Percentiles rank a stretch among this genome's conserved stretches.
phyloP scores from a whole-genome alignment of 1,284 basidiomycete species.

The Inonotus obliquus region DNA sequence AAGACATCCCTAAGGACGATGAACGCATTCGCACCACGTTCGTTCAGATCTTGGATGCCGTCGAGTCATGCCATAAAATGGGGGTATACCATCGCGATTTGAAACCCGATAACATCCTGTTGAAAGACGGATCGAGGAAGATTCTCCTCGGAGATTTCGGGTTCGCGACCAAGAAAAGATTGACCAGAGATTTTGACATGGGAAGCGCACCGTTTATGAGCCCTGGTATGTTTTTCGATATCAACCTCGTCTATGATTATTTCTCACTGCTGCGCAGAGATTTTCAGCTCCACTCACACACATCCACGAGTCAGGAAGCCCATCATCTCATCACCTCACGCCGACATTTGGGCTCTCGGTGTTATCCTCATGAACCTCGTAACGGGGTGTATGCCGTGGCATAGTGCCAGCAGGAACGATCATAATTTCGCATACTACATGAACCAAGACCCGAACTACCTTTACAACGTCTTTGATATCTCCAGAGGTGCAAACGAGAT shows the following conservation, averaged over 20 bases:
- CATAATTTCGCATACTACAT: conserved; percentile 77
- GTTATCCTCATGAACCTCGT: conserved; percentile 95
- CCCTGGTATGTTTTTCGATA: conserved; percentile 56
- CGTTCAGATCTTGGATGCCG: conserved; percentile 89
- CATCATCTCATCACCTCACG: conserved; percentile 65
- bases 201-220: conserved; percentile 97
- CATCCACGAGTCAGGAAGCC: conserved; percentile 56
- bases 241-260: conserved; percentile 13
- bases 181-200: conserved; percentile 90
- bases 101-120: conserved; percentile 97
- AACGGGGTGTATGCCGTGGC: conserved; percentile 96
- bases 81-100: conserved; percentile 97
- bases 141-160: conserved; percentile 96
- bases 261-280: conserved; percentile 52
- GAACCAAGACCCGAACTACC: conserved; percentile 56
- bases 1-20: conserved; percentile 74
- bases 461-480: conserved; percentile 71
- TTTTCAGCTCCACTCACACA: conserved; percentile 81
- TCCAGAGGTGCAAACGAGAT: conserved; percentile 66
- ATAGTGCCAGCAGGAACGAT: conserved; percentile 66
- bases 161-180: conserved; percentile 86
- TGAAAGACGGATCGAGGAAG: conserved; percentile 55
- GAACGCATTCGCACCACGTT: conserved; percentile 83
- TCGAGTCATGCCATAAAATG: conserved; percentile 82
- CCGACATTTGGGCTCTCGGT: conserved; percentile 98